These are phyloP conservation scores for Rhodotorula taiwanensis DNA, from an alignment of 768 basidiomycete genomes.

Conservation along the genomic window DNA sequence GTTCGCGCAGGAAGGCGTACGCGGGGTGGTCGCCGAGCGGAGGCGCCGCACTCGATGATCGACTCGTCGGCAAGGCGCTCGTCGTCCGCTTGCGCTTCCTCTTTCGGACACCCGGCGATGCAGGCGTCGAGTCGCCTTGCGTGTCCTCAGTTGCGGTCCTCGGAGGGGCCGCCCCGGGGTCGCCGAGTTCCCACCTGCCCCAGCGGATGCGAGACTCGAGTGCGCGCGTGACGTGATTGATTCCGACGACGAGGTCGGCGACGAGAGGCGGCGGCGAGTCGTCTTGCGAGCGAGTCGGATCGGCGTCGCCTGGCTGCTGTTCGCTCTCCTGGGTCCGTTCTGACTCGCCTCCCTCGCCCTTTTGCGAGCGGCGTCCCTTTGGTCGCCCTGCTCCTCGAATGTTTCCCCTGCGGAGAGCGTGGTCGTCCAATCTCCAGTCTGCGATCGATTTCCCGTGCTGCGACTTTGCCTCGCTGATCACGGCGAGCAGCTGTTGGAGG, in stretches of 20 bases:
- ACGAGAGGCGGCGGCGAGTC: constrained; percentile 50
- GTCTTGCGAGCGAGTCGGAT: too few relatives aligned
- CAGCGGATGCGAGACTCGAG: constrained; percentile 57
- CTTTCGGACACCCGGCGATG: too few relatives aligned
- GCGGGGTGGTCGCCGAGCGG: constrained; percentile 10
- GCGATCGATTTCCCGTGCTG: not conserved
- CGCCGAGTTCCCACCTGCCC: constrained; percentile 35
- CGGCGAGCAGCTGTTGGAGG: constrained; percentile 21
- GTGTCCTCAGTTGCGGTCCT: too few relatives aligned
- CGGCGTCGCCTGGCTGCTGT: not conserved
- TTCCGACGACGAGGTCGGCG: constrained; percentile 57
- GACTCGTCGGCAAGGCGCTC: not conserved
- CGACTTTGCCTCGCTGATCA: constrained; percentile 1
- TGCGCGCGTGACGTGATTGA: constrained; percentile 69
- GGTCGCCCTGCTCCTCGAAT: not conserved
- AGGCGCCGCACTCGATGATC: not conserved
- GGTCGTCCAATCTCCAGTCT: constrained; percentile 28
- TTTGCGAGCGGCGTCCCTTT: not conserved
- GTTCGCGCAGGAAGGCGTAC: constrained; percentile 15
- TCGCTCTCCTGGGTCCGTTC: too few relatives aligned
- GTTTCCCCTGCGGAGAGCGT: constrained; percentile 11
- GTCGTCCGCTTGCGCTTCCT: not conserved
- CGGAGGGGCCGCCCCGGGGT: constrained; percentile 5
- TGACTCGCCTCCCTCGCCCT: not conserved
- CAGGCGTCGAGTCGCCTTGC: too few relatives aligned